Conservation (phyloP, 176 grass and related monocot species). For the Triticum urartu region DNA sequence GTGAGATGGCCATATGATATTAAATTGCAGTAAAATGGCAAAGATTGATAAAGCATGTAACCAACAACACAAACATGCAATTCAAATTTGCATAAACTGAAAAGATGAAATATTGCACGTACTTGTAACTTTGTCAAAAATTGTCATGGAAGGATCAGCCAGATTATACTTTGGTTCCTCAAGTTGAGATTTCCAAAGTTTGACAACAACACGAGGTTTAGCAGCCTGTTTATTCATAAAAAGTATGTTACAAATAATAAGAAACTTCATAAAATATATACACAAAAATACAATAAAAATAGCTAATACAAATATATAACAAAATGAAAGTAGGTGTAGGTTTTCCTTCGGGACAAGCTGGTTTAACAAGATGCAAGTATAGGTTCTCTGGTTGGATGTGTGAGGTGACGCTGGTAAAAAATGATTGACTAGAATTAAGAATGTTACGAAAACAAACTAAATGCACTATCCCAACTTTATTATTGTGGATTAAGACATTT, state of each 20-base stretch:
- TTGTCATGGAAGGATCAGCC: slow-evolving; percentile 58
- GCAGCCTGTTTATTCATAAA: slow-evolving; percentile 14
- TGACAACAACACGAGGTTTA: slow-evolving; percentile 46
- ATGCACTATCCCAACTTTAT: background rate
- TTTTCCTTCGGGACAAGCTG: background rate
- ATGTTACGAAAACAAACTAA: background rate
- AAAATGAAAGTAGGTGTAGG: slow-evolving; percentile 12
- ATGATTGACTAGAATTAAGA: background rate
- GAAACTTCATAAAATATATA: background rate
- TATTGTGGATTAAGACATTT: background rate
- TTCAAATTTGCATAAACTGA: slow-evolving; percentile 10
- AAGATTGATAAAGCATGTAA: slow-evolving; percentile 14
- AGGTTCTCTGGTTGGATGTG: background rate
- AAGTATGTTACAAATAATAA: slow-evolving; percentile 8
- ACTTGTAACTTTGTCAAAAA: slow-evolving; percentile 86
- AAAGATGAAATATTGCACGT: slow-evolving; percentile 42
- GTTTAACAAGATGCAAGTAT: background rate
- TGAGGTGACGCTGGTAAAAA: background rate
- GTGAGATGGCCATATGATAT: slow-evolving; percentile 2
- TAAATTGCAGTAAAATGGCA: background rate
- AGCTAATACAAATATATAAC: background rate
- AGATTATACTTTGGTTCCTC: slow-evolving; percentile 74
- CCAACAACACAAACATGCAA: slow-evolving; percentile 16
- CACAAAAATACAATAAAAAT: slow-evolving; percentile 1
- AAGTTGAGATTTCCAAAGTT: slow-evolving; percentile 79